phyloP scores from a whole-genome alignment of 2,329 filamentous ascomycete genomes.

The Dothiorella sarmentorum region DNA sequence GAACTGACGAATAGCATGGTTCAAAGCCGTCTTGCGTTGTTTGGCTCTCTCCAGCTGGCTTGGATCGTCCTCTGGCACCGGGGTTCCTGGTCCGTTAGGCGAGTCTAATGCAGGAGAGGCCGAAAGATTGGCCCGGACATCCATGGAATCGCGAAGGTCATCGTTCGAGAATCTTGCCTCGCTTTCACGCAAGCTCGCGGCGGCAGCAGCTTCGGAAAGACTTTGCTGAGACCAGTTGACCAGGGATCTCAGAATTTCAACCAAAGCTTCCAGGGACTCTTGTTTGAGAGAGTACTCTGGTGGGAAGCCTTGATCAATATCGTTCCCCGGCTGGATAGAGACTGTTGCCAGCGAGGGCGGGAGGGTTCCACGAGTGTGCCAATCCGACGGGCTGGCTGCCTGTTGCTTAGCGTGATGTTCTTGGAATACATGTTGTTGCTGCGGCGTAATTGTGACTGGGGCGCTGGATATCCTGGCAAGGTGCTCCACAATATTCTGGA shows the following conservation, averaged over 20 bases:
- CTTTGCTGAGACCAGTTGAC: conserved; percentile 86
- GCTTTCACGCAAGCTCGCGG: conserved; percentile 26
- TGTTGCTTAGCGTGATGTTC: conserved; percentile 65
- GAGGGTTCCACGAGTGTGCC: conserved; percentile 80
- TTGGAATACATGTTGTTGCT: conserved; percentile 82
- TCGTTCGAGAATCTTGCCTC: conserved; percentile 54
- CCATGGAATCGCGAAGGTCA: conserved; percentile 68
- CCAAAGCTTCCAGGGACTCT: conserved; percentile 79
- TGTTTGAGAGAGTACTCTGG: conserved; percentile 91
- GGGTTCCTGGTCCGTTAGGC: conserved; percentile 21
- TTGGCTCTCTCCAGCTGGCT: conserved; percentile 93
- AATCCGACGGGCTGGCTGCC: conserved; percentile 58
- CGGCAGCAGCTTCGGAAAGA: conserved; percentile 47
- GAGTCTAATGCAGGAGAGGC: conserved; percentile 4
- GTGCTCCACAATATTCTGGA: conserved; percentile 90
- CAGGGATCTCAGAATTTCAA: conserved; percentile 83
- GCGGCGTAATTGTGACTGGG: conserved; percentile 68
- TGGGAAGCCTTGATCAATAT: conserved; percentile 68
- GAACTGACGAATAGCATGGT: conserved; percentile 85
- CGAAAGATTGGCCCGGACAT: conserved; percentile 51
- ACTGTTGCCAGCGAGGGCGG: conserved; percentile 82
- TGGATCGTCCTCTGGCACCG: conserved; percentile 74
- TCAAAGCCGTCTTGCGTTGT: conserved; percentile 85
- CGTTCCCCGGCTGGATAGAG: conserved; percentile 58
- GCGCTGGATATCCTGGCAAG: conserved; percentile 81